Evolutionary conservation across 192 early-diverging fungal species (phyloP), one percentile per base, ranked within the genome.

Genomic region (Spinellus fusiger): DNA sequence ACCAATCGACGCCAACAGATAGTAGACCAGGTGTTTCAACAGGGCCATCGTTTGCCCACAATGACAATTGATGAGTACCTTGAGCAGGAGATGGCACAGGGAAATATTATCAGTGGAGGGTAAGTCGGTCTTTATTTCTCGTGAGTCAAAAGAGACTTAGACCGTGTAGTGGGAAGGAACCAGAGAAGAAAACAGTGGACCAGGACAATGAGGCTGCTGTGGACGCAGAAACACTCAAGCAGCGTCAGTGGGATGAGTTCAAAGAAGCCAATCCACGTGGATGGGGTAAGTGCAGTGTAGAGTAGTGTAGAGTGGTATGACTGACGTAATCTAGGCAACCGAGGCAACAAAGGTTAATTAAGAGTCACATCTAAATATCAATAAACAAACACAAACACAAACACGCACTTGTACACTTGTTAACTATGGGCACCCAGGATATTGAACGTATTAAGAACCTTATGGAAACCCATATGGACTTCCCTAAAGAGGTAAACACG

Each of bases 31-130:
- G 95, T 98, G 12, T 99, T 61, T 66, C 51, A 87, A 20, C 92
- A 90, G 0, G 84, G 89, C 10, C 89, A 90, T 70, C 87, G 81
- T 26, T 62, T 99, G 58, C 97, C 97, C 6, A 97, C 95, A 5
- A 98, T 99, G 95, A 81, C 91, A 0, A 84, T 99, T 49, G 97
- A 99, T 46, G 90, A 98, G 73, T 99, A 95, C 62, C 62, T 98
- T 58, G 79, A 92, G 48, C 81, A 84, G 51, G 94, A 99, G 71
- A 75, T 81, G 57, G 84, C 88, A 62, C 81, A 91, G 5, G 96
- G 96, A 4, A 93, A 93, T 57, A 84, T 98, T 29, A 84, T 99
- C 37, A 79, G 74, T 22, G 96, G 96, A 59, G 89, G 88, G 84
- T 84, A 78, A 64, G 73, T 51, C 5, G 13, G 5, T 25, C 13